Evolutionary conservation across 805 yeast genomes (phyloP).

Genomic region (Wickerhamiella hasegawae): DNA sequence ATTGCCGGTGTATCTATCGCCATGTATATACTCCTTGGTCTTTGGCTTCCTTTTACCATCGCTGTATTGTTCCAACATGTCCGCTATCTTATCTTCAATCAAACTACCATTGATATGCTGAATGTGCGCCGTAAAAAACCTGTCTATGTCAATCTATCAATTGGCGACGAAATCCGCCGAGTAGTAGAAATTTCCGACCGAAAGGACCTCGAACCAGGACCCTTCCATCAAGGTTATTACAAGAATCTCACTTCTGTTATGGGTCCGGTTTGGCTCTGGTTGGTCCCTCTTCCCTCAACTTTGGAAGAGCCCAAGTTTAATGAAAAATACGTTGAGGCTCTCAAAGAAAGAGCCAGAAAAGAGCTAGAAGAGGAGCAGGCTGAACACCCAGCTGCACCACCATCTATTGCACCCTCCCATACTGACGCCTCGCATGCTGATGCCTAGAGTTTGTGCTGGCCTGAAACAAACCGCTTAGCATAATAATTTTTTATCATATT

Average conservation of each 20-base stretch:
- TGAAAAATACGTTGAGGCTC: conserved; percentile 1
- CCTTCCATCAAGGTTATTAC: conserved; percentile 17
- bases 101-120: conserved; percentile 34
- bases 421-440: not conserved
- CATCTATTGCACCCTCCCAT: not conserved
- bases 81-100: conserved; percentile 24
- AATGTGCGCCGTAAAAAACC: conserved; percentile 17
- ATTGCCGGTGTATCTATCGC: conserved; percentile 35
- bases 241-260: conserved; percentile 15
- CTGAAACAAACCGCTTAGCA: not conserved
- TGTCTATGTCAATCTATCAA: conserved; percentile 25
- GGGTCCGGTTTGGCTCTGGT: conserved; percentile 21
- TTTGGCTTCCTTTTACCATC: conserved; percentile 31
- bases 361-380: not conserved
- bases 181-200: conserved; percentile 30
- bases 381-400: not conserved
- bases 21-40: conserved; percentile 28
- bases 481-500: not conserved
- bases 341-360: not conserved
- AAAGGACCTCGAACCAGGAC: conserved; percentile 19
- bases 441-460: not conserved
- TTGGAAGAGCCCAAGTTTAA: conserved; percentile 8
- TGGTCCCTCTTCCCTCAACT: conserved; percentile 10
- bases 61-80: conserved; percentile 30
- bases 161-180: conserved; percentile 24